Percentiles rank a stretch among this genome's conserved stretches.
phyloP scores from a whole-genome alignment of 2,329 filamentous ascomycete genomes.

The Didymella pinodella region DNA sequence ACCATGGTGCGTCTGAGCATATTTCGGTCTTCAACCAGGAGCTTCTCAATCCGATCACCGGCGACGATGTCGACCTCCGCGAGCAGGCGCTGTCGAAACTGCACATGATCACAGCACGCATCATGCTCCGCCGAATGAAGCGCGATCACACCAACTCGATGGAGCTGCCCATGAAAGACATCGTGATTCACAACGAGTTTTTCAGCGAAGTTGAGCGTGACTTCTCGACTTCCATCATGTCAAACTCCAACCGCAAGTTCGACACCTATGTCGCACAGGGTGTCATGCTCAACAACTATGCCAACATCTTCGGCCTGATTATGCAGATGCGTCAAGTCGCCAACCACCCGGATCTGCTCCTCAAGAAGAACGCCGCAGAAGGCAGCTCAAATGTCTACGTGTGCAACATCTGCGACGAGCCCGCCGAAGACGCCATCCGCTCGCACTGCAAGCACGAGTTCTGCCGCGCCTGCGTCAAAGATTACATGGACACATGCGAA shows the following conservation, averaged over 20 bases:
- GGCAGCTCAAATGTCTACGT: slow-evolving; percentile 90
- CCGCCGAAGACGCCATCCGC: slow-evolving; percentile 91
- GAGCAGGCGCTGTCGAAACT: slow-evolving; percentile 79
- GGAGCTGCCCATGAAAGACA: slow-evolving; percentile 95
- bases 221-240: slow-evolving; percentile 96
- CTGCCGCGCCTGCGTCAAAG: slow-evolving; percentile 80
- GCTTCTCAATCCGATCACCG: slow-evolving; percentile 78
- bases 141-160: slow-evolving; percentile 92
- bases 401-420: slow-evolving; percentile 95
- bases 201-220: slow-evolving; percentile 97
- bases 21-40: slow-evolving; percentile 94
- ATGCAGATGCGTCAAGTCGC: slow-evolving; percentile 99
- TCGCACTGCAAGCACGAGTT: slow-evolving; percentile 95
- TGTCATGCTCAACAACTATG: slow-evolving; percentile 87
- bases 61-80: slow-evolving; percentile 62
- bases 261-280: slow-evolving; percentile 95
- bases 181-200: slow-evolving; percentile 91
- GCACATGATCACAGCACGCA: slow-evolving; percentile 85
- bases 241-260: slow-evolving; percentile 84
- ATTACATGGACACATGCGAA: slow-evolving; percentile 80
- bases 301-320: slow-evolving; percentile 98
- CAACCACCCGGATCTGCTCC: slow-evolving; percentile 91
- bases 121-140: slow-evolving; percentile 96
- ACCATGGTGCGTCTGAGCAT: slow-evolving; percentile 69
- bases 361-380: slow-evolving; percentile 80